Conservation (phyloP, 768 basidiomycete genomes). For the Lentinula boryana region DNA sequence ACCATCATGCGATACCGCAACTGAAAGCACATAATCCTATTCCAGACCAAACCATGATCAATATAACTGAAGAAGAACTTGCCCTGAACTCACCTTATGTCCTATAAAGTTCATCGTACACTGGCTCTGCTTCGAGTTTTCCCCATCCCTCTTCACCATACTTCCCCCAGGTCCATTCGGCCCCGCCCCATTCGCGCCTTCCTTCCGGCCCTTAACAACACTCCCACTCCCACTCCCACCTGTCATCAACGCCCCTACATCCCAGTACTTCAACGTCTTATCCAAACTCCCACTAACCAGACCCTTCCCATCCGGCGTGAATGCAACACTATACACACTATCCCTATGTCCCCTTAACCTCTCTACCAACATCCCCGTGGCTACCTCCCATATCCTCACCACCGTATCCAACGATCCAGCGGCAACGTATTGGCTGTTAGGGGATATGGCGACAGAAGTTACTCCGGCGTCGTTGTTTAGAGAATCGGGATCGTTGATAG, state of each 20-base stretch:
- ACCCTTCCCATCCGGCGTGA: constrained; percentile 87
- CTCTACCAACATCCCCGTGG: constrained; percentile 63
- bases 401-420: constrained; percentile 49
- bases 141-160: constrained; percentile 79
- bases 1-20: constrained; percentile 77
- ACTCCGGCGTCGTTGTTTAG: constrained; percentile 52
- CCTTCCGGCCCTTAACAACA: constrained; percentile 38
- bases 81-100: constrained; percentile 64
- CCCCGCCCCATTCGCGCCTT: constrained; percentile 34
- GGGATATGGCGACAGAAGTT: constrained; percentile 74
- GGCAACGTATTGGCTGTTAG: constrained; percentile 60
- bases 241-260: constrained; percentile 70
- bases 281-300: constrained; percentile 91
- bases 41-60: background rate
- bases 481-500: constrained; percentile 48
- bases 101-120: constrained; percentile 86
- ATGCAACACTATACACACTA: constrained; percentile 85
- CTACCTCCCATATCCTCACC: constrained; percentile 77
- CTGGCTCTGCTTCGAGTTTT: constrained; percentile 21
- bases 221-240: constrained; percentile 30
- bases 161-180: constrained; percentile 42
- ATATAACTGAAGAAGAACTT: background rate
- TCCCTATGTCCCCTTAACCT: constrained; percentile 74
- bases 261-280: constrained; percentile 86
- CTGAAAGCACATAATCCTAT: constrained; percentile 25